Evolutionary conservation across 176 grass and related monocot genomes (phyloP), one percentile per base, ranked within the genome.

Genomic region (Areca catechu): DNA sequence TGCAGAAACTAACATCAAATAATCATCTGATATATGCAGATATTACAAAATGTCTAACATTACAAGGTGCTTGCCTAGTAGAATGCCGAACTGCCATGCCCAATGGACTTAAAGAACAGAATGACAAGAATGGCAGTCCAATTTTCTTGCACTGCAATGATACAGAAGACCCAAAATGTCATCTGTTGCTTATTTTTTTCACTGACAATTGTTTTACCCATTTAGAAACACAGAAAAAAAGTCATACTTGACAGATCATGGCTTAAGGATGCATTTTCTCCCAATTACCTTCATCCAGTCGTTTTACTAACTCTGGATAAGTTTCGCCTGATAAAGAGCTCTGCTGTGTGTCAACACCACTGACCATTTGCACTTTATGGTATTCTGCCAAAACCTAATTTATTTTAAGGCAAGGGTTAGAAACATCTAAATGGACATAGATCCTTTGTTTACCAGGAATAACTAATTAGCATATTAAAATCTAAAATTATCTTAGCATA

Each of bases 351-450:
- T 51, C 68, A 70, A 62, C 71, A 25, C 52, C 71, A 58, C 25
- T 53, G 63, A 54, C 51, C 37, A 22, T 65, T 76, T 82, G 78
- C 23, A 15, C 61, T 76, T 97, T 83, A 60, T 55, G 64, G 73
- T 92, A 97, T 84, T 85, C 78, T 78, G 73, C 75, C 81, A 97
- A 82, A 51, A 82, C 83, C 93, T 97, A 54, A 22, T 57, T 63
- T 22, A 78, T 62, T 55, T 76, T 48, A 25, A 71, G 64, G 56
- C 58, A 53, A 24, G 60, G 22, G 53, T 84, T 71, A 77, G 69
- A 22, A 60, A 43, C 47, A 61, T 48, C 50, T 24, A 61, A 54
- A 24, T 20, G 15, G 61, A 55, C 16, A 51, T 29, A 20, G 37
- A 61, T 53, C 17, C 17, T 68, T 21, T 23, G 64, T 48, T 51